Evolutionary conservation across 257 asterid genomes (phyloP), one percentile per base, ranked within the genome.

Genomic region (Jacaranda mimosifolia): DNA sequence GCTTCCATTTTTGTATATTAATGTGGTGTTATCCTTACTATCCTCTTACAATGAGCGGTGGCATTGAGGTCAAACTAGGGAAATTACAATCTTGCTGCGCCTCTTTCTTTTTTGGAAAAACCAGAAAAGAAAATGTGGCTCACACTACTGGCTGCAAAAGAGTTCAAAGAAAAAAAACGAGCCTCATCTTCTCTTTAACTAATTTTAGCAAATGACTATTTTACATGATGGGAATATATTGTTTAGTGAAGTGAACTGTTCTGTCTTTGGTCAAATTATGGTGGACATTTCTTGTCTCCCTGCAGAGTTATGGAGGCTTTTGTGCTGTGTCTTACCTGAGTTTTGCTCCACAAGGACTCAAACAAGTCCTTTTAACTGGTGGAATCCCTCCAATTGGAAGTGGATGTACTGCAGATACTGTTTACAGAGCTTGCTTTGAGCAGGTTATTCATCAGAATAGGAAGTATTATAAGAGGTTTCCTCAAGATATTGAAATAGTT

Each of bases 231-330:
- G 83, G 18, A 40, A 7, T 18, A 39, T 70, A 38, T 64, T 57
- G 58, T 60, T 70, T 14, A 17, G 67, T 70, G 19, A 55, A 32
- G 63, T 60, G 74, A 71, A 45, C 45, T 59, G 10, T 56, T 40
- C 69, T 65, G 39, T 38, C 51, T 68, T 14, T 73, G 68, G 19
- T 71, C 67, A 60, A 68, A 43, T 38, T 53, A 48, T 79, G 77
- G 63, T 53, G 35, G 55, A 72, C 51, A 43, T 26, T 26, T 75
- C 15, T 78, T 64, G 58, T 55, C 45, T 82, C 40, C 73, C 40
- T 85, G 89, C 98, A 95, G 99, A 95, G 99, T 84, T 95, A 84
- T 74, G 99, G 99, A 65, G 99, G 99, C 39, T 95, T 95, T 86
- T 91, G 97, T 84, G 97, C 97, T 3, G 91, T 91, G 72, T 91